A percentile compares a stretch with the other conserved stretches of the same genome.
These are phyloP conservation scores for Tuctoria greenei DNA, from an alignment of 176 grass and related monocot species.

Conservation along the genomic window DNA sequence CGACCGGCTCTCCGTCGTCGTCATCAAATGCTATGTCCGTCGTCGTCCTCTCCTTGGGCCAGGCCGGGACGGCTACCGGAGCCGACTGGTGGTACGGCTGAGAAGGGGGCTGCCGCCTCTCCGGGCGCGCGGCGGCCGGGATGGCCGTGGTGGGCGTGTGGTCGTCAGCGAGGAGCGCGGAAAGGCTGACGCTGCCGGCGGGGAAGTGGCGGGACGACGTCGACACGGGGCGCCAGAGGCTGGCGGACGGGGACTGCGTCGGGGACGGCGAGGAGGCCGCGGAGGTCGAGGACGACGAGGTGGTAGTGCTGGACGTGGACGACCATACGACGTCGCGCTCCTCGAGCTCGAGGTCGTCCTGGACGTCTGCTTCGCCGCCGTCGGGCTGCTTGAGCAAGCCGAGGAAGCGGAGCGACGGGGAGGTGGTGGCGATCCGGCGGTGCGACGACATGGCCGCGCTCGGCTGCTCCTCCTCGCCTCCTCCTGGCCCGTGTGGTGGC, in stretches of 20 bases:
- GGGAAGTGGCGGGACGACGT: slow-evolving; percentile 41
- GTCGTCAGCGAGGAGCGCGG: slow-evolving; percentile 51
- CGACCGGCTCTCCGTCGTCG: slow-evolving; percentile 45
- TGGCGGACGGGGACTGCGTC: slow-evolving; percentile 30
- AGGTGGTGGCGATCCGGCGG: slow-evolving; percentile 37
- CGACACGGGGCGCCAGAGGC: slow-evolving; percentile 27
- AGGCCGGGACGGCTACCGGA: slow-evolving; percentile 65
- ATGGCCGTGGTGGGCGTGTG: slow-evolving; percentile 19
- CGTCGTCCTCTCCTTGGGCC: slow-evolving; percentile 41
- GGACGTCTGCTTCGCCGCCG: not conserved
- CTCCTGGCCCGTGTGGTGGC: not conserved
- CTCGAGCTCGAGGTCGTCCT: slow-evolving; percentile 71
- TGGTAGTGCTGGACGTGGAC: not conserved
- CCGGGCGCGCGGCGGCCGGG: slow-evolving; percentile 20
- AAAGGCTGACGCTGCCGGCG: slow-evolving; percentile 47
- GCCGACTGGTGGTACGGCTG: slow-evolving; percentile 61
- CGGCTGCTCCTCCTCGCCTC: not conserved
- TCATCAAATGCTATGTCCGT: slow-evolving; percentile 31
- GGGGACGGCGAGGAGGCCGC: slow-evolving; percentile 46
- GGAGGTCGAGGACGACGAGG: slow-evolving; percentile 39
- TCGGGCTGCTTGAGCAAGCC: slow-evolving; percentile 66
- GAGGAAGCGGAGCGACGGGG: slow-evolving; percentile 71
- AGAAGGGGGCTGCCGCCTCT: slow-evolving; percentile 15
- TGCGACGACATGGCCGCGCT: slow-evolving; percentile 34
- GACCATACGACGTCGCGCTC: slow-evolving; percentile 88